Conservation (phyloP, 352 stramenopile species). For the Elongisporangium prolatum region DNA sequence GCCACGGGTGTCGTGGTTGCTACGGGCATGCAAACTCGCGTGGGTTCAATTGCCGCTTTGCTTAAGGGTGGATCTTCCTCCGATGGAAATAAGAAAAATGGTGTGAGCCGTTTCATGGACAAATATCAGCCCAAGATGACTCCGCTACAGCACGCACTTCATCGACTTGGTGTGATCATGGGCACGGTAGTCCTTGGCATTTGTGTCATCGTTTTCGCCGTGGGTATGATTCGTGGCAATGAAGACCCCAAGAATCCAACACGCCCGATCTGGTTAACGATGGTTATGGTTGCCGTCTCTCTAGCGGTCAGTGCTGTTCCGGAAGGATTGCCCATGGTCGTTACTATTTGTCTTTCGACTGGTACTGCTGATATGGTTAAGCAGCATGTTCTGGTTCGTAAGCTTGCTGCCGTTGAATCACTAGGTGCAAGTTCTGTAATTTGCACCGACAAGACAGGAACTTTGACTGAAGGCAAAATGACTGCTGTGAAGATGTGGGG, state of each 20-base stretch:
- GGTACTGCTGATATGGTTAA: constrained; percentile 75
- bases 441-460: constrained; percentile 94
- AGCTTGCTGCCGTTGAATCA: constrained; percentile 70
- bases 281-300: constrained; percentile 94
- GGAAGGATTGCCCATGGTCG: constrained; percentile 71
- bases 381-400: constrained; percentile 82
- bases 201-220: constrained; percentile 90
- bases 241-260: constrained; percentile 66
- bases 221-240: constrained; percentile 74
- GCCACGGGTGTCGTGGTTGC: constrained; percentile 55
- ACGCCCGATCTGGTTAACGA: constrained; percentile 88
- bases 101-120: constrained; percentile 45
- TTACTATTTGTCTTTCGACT: constrained; percentile 71
- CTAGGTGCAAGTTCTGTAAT: constrained; percentile 91
- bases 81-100: constrained; percentile 45
- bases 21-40: constrained; percentile 57
- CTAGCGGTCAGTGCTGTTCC: constrained; percentile 69
- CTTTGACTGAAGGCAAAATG: constrained; percentile 87
- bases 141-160: constrained; percentile 89
- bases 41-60: constrained; percentile 55
- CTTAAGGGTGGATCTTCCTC: constrained; percentile 27
- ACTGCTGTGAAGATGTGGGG: constrained; percentile 75
- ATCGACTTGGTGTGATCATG: constrained; percentile 93
- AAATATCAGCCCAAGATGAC: constrained; percentile 79
- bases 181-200: constrained; percentile 85